Conservation (phyloP, 345 rosid genomes). For the Corymbia maculata region DNA sequence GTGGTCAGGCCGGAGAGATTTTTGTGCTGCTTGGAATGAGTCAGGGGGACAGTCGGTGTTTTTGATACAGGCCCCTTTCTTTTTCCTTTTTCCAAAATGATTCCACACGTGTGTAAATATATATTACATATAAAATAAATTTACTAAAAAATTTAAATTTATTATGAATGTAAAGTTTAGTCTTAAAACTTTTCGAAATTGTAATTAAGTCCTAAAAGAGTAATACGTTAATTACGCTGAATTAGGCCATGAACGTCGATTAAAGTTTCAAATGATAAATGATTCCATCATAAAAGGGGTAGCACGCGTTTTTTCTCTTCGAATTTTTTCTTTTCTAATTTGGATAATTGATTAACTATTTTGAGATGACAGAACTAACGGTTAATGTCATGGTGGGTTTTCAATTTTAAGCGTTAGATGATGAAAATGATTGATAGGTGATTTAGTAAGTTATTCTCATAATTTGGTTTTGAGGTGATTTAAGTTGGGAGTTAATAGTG, state of each 20-base stretch:
- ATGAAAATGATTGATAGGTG: background rate
- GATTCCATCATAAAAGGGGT: accelerated
- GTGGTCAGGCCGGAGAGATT: no score
- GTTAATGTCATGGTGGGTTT: accelerated
- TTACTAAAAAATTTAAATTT: no score
- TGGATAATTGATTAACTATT: accelerated
- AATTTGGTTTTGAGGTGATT: background rate
- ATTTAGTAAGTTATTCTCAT: background rate
- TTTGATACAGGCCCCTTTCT: background rate
- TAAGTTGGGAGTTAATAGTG: background rate
- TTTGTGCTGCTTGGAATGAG: background rate
- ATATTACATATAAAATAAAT: no score
- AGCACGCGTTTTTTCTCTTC: background rate
- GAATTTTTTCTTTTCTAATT: background rate
- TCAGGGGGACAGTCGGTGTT: background rate
- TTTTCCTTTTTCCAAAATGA: background rate
- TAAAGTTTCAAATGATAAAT: background rate
- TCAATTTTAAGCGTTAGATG: accelerated
- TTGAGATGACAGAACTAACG: accelerated
- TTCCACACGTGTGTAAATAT: background rate
- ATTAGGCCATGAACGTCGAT: background rate
- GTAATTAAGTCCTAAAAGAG: no score
- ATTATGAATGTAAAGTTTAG: no score
- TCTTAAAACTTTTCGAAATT: no score
- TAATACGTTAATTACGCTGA: background rate